Evolutionary conservation across 768 basidiomycete species (phyloP), one percentile per base, ranked within the genome.

Genomic region (Chalciporus pseudorubinellus): DNA sequence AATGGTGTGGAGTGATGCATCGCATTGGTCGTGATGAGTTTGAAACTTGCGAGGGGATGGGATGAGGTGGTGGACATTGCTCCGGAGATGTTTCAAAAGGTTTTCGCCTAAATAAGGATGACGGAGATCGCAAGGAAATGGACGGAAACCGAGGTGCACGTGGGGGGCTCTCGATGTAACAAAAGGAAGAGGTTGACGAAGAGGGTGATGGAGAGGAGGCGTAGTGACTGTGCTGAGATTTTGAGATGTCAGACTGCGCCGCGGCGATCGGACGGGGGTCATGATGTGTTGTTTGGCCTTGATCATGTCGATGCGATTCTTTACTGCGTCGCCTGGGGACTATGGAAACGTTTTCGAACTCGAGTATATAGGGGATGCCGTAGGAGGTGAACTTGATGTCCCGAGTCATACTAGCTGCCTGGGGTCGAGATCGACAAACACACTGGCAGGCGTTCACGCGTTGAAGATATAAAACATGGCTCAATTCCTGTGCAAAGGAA

Each of bases 351-450:
- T 70, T 57, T 42, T 46, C 59, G 12, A 70, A 70, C 44, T 68
- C 68, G 36, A 51, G 55, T 1, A 70, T 14, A 4, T 68, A 70
- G 1, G 67, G 67, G 2, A 70, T 29, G 6, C 67, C 67, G 29
- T 56, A 68, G 31, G 68, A 38, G 36, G 58, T 64, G 55, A 70
- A 66, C 54, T 59, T 64, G 60, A 68, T 53, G 28, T 67, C 40
- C 21, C 46, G 56, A 9, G 54, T 16, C 64, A 67, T 67, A 9
- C 21, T 38, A 11, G 10, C 29, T 31, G 29, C 29, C 10, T 31
- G 13, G 12, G 29, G 29, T 11, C 7, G 11, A 11, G 49, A 18
- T 13, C 4, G 28, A 16, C 22, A 24, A 26, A 33, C 18, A 24
- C 7, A n/a, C n/a, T n/a, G 7, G 24, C 3, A 24, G 3, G 7